Conservation (phyloP, 2,329 filamentous ascomycete species). For the Xylaria sp. region DNA sequence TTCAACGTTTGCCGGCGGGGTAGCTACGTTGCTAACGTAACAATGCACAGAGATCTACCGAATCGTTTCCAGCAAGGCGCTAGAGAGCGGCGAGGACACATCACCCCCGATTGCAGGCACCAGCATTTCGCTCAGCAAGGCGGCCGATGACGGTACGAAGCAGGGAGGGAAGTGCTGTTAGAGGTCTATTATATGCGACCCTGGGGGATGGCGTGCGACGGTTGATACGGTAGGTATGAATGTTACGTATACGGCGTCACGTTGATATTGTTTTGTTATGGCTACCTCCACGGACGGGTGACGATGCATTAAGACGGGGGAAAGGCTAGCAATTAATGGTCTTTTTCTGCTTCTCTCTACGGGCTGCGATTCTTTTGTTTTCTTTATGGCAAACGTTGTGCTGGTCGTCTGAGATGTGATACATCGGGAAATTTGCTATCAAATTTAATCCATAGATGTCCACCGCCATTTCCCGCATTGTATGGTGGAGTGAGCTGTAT, state of each 20-base stretch:
- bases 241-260: slow-evolving; percentile 52
- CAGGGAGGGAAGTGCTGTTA: slow-evolving; percentile 88
- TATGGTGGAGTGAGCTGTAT: background rate
- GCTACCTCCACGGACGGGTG: slow-evolving; percentile 41
- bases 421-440: slow-evolving; percentile 39
- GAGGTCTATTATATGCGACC: slow-evolving; percentile 44
- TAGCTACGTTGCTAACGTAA: slow-evolving; percentile 23
- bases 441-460: slow-evolving; percentile 44
- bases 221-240: slow-evolving; percentile 51
- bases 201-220: slow-evolving; percentile 45
- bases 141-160: slow-evolving; percentile 76
- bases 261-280: slow-evolving; percentile 41
- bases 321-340: slow-evolving; percentile 43
- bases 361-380: slow-evolving; percentile 43
- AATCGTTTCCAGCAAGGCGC: slow-evolving; percentile 97
- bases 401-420: slow-evolving; percentile 42
- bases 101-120: slow-evolving; percentile 83
- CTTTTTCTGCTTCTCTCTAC: slow-evolving; percentile 39
- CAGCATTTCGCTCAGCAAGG: slow-evolving; percentile 88
- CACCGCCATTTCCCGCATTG: slow-evolving; percentile 14
- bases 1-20: slow-evolving; percentile 28
- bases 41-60: slow-evolving; percentile 88
- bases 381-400: slow-evolving; percentile 38
- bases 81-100: slow-evolving; percentile 86
- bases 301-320: slow-evolving; percentile 44